Conservation (phyloP, 495 filamentous ascomycete genomes). For the Durotheca rogersii region DNA sequence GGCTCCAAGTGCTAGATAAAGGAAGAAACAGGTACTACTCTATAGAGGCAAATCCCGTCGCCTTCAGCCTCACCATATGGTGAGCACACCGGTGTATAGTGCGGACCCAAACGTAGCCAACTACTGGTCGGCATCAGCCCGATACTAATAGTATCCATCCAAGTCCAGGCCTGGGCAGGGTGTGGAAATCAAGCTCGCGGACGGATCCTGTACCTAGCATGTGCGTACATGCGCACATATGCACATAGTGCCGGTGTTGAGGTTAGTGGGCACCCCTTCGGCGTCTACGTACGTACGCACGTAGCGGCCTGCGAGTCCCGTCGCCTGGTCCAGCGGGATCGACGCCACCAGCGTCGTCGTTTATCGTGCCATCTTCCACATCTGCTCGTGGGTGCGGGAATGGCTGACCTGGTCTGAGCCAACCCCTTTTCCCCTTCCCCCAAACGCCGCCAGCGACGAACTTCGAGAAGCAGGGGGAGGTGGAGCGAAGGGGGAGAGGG, state of each 20-base stretch:
- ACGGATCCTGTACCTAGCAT: too few species aligned
- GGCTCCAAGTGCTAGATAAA: neutral
- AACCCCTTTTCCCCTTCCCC: constrained; percentile 3
- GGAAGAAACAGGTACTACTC: constrained; percentile 4
- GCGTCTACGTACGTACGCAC: constrained; percentile 8
- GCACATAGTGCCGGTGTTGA: neutral
- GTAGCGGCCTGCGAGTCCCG: too few species aligned
- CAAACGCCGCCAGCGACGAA: constrained; percentile 15
- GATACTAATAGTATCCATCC: too few species aligned
- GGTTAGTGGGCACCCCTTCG: constrained; percentile 7
- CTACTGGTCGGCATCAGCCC: too few species aligned
- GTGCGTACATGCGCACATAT: neutral
- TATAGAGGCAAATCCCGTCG: constrained; percentile 14
- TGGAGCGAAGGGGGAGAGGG: too few species aligned
- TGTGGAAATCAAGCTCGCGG: too few species aligned
- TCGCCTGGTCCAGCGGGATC: constrained; percentile 14
- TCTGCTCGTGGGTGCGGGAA: constrained; percentile 18
- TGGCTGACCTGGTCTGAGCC: constrained; percentile 17
- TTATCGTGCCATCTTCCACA: constrained; percentile 9
- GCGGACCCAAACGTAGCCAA: too few species aligned
- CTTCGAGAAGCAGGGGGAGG: constrained; percentile 19
- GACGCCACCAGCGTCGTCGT: constrained; percentile 2
- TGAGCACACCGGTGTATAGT: constrained; percentile 3
- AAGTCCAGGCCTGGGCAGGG: too few species aligned
- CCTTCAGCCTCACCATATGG: constrained; percentile 39